phyloP scores from a whole-genome alignment of 768 basidiomycete species.

The Lyophyllum shimeji region DNA sequence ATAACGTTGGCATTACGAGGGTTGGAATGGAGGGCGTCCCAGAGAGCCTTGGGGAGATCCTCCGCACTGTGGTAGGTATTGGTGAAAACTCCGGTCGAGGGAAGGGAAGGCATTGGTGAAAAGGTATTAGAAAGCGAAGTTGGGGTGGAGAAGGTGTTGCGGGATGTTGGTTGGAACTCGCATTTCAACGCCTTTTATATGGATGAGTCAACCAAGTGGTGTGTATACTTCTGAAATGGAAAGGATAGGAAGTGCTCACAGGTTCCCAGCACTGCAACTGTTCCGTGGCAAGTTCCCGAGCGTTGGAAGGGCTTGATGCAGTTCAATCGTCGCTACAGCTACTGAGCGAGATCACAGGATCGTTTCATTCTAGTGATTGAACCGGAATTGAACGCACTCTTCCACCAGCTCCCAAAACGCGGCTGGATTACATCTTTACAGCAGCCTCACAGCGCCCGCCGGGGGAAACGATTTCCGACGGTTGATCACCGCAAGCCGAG shows the following conservation, averaged over 20 bases:
- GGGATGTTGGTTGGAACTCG: neutral
- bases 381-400: neutral
- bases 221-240: slow-evolving; percentile 1
- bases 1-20: slow-evolving; percentile 41
- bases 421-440: neutral
- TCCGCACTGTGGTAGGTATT: slow-evolving; percentile 27
- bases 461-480: neutral
- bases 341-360: neutral
- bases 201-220: neutral
- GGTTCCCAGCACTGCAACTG: neutral
- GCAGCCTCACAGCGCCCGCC: neutral
- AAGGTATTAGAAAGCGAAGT: neutral
- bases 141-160: neutral
- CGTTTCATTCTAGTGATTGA: neutral
- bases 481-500: neutral
- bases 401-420: neutral
- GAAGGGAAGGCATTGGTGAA: slow-evolving; percentile 12
- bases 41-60: slow-evolving; percentile 36
- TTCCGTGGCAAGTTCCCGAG: neutral
- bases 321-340: neutral
- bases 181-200: neutral
- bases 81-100: slow-evolving; percentile 3
- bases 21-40: slow-evolving; percentile 33
- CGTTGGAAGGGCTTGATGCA: neutral
- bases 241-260: neutral